Evolutionary conservation across 2,329 filamentous ascomycete genomes (phyloP).

Genomic region (Fusarium sp.): DNA sequence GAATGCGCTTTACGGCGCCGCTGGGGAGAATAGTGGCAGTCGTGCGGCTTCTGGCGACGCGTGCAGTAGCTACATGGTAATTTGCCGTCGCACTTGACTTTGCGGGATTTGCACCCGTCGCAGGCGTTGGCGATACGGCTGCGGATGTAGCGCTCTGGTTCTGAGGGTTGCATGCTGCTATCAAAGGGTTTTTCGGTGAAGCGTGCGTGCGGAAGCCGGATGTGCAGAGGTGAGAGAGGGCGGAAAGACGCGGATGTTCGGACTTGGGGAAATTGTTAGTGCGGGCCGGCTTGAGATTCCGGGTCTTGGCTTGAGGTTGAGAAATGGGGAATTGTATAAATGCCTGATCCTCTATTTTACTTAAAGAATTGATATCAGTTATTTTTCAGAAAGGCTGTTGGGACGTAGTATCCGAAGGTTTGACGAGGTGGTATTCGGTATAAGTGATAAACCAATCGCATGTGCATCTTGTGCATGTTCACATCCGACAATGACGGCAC

Average conservation of each 20-base stretch:
- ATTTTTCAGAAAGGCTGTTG: fast-evolving
- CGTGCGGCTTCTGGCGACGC: conserved; percentile 51
- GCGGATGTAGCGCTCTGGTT: conserved; percentile 45
- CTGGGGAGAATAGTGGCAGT: conserved; percentile 59
- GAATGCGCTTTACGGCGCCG: conserved; percentile 46
- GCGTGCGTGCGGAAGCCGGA: conserved; percentile 23
- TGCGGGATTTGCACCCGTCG: conserved; percentile 62
- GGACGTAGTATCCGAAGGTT: not conserved
- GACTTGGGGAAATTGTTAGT: conserved; percentile 28
- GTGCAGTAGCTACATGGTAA: conserved; percentile 61
- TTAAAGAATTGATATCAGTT: not conserved
- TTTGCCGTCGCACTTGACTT: conserved; percentile 64
- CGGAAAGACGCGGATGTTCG: conserved; percentile 32
- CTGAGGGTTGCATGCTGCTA: conserved; percentile 25
- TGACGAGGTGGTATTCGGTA: not conserved
- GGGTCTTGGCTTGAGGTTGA: not conserved
- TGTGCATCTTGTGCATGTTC: not conserved
- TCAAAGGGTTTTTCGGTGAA: conserved; percentile 1
- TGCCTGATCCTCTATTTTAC: not conserved
- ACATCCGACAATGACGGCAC: not conserved
- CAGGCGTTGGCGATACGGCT: conserved; percentile 62
- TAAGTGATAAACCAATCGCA: not conserved
- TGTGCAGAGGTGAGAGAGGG: not conserved
- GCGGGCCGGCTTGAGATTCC: conserved; percentile 22
- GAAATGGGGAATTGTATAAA: not conserved